These are phyloP conservation scores for Penicillium parvum DNA, from an alignment of 495 filamentous ascomycete genomes.

Conservation along the genomic window DNA sequence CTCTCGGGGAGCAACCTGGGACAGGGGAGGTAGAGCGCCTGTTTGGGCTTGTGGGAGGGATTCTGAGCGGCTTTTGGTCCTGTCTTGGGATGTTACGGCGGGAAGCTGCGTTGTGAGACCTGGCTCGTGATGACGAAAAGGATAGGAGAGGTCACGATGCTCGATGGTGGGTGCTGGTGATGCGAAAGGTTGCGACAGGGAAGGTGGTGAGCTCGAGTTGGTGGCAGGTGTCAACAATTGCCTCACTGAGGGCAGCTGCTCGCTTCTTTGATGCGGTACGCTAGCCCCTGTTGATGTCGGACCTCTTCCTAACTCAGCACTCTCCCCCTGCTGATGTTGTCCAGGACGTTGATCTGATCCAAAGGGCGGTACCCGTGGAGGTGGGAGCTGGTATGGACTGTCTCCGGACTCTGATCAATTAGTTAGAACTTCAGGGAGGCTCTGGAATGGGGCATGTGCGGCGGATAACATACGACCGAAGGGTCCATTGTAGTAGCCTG, in stretches of 20 bases:
- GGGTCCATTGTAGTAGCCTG: constrained; percentile 40
- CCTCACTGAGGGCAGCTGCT: constrained; percentile 46
- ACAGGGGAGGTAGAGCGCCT: constrained; percentile 31
- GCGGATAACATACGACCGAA: constrained; percentile 49
- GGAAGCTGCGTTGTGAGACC: constrained; percentile 9
- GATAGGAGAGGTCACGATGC: constrained; percentile 16
- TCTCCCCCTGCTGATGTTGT: constrained; percentile 31
- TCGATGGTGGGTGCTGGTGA: constrained; percentile 18
- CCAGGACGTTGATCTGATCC: constrained; percentile 39
- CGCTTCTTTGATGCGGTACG: constrained; percentile 17
- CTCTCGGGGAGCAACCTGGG: constrained; percentile 25
- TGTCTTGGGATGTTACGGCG: constrained; percentile 17
- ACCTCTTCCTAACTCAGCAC: constrained; percentile 20
- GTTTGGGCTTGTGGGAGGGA: constrained; percentile 18
- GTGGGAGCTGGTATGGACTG: constrained; percentile 48
- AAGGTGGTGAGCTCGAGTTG: constrained; percentile 29
- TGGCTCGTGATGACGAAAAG: constrained; percentile 22
- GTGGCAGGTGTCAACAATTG: constrained; percentile 41
- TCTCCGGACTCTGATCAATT: constrained; percentile 36
- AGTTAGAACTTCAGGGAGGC: constrained; percentile 31
- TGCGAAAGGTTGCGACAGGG: constrained; percentile 25
- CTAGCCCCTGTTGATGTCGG: constrained; percentile 11
- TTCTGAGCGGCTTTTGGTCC: constrained; percentile 18
- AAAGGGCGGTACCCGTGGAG: constrained; percentile 40
- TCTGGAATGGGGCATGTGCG: constrained; percentile 25